Percentiles rank a stretch among this genome's conserved stretches.
These are phyloP conservation scores for Periconia digitata DNA, from an alignment of 2,329 filamentous ascomycete species.

Conservation along the genomic window DNA sequence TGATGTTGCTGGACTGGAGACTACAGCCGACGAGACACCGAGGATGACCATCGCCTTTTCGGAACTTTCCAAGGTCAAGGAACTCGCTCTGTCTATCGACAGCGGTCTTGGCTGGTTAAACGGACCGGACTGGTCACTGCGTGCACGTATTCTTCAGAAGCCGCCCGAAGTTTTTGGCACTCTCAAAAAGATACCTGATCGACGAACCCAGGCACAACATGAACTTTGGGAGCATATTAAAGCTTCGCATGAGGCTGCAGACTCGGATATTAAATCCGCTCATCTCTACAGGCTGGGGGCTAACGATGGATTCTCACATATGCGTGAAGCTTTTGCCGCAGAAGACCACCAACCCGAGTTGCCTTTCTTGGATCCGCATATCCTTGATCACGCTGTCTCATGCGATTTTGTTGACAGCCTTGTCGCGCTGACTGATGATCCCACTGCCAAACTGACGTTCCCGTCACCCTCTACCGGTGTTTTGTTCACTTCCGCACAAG, in stretches of 20 bases:
- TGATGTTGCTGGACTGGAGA: conserved; percentile 61
- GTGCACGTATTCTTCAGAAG: conserved; percentile 50
- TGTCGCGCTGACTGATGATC: conserved; percentile 3
- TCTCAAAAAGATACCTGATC: conserved; percentile 41
- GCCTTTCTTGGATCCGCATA: conserved; percentile 32
- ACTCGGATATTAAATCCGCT: conserved; percentile 28
- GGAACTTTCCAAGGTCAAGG: conserved; percentile 57
- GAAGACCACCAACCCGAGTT: conserved; percentile 23
- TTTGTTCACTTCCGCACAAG: conserved; percentile 35
- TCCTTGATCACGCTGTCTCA: conserved; percentile 30
- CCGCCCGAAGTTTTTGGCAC: conserved; percentile 51
- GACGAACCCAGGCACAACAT: conserved; percentile 36
- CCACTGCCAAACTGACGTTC: conserved; percentile 12
- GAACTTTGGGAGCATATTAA: conserved; percentile 41
- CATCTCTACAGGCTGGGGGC: conserved; percentile 31
- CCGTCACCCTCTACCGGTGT: conserved; percentile 26
- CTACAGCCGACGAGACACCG: conserved; percentile 63
- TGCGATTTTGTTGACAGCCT: conserved; percentile 17
- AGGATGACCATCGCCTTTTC: conserved; percentile 64
- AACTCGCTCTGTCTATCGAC: conserved; percentile 69
- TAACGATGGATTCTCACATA: conserved; percentile 15
- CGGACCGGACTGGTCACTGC: conserved; percentile 60
- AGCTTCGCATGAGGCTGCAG: conserved; percentile 18
- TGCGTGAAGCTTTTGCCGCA: conserved; percentile 13
- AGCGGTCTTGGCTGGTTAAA: conserved; percentile 68